Conservation (phyloP, 768 basidiomycete species). For the Calocera viscosa region DNA sequence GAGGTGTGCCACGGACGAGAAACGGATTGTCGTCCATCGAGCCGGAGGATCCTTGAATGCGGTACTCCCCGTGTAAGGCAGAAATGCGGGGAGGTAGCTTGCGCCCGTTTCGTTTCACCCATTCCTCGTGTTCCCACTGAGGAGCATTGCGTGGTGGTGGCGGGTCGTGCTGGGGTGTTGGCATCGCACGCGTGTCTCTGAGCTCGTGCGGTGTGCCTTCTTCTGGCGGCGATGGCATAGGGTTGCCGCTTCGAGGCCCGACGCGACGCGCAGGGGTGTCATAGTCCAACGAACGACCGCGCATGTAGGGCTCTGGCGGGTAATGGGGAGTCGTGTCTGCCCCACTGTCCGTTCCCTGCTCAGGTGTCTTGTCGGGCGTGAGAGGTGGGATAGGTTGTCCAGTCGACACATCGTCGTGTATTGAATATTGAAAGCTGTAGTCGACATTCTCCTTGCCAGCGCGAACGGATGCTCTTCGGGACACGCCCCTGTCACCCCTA, state of each 20-base stretch:
- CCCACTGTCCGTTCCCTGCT: background rate
- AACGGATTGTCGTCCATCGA: background rate
- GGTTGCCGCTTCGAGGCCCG: background rate
- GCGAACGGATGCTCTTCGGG: background rate
- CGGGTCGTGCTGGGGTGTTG: background rate
- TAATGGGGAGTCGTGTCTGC: background rate
- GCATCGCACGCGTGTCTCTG: background rate
- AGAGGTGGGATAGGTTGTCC: background rate
- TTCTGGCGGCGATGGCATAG: conserved; percentile 1
- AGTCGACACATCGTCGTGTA: background rate
- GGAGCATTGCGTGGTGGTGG: background rate
- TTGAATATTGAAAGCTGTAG: background rate
- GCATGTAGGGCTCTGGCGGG: background rate
- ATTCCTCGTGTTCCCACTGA: background rate
- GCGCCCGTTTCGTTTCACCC: background rate
- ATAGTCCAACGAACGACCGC: background rate
- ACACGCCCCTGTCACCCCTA: background rate
- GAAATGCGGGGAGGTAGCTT: background rate
- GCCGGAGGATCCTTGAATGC: background rate
- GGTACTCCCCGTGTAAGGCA: background rate
- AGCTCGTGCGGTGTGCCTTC: background rate
- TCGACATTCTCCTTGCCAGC: background rate
- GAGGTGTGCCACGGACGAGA: background rate
- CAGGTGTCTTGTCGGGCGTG: conserved; percentile 2
- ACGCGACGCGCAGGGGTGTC: background rate